These are phyloP conservation scores for Talaromyces stipitatus DNA, from an alignment of 495 filamentous ascomycete species.

Conservation along the genomic window DNA sequence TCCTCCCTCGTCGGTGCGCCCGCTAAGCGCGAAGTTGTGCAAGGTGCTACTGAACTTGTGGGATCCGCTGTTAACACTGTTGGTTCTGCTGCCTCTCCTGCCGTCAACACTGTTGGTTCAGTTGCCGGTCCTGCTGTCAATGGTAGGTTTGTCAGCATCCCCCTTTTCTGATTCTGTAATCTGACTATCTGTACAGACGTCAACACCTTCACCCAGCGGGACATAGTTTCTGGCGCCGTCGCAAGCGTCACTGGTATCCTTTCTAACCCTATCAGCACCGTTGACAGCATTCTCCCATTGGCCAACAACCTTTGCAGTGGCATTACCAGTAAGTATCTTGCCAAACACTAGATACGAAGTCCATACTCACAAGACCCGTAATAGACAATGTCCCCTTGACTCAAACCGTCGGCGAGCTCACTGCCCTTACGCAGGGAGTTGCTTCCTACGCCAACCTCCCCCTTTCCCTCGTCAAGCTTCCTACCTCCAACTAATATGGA, in stretches of 20 bases:
- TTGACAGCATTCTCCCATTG: not conserved
- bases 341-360: not conserved
- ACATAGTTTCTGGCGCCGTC: not conserved
- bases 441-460: not conserved
- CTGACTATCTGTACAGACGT: not conserved
- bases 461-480: slow-evolving; percentile 3
- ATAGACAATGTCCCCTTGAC: slow-evolving; percentile 1
- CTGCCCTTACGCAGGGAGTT: slow-evolving; percentile 1
- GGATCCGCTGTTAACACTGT: slow-evolving; percentile 8
- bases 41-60: not conserved
- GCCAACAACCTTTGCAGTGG: slow-evolving; percentile 4
- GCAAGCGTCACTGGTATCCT: not conserved
- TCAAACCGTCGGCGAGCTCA: not conserved
- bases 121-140: not conserved
- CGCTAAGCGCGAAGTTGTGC: slow-evolving; percentile 8
- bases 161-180: not conserved
- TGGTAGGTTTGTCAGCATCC: not conserved
- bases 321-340: not conserved
- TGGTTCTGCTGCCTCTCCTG: not conserved
- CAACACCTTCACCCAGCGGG: not conserved
- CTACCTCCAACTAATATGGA: not conserved
- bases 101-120: slow-evolving; percentile 4
- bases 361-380: not conserved
- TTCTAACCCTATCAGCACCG: slow-evolving; percentile 2
- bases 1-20: not conserved